Percentiles rank a stretch among this genome's conserved stretches.
phyloP scores from a whole-genome alignment of 2,329 filamentous ascomycete genomes.

The Alternaria postmessia region DNA sequence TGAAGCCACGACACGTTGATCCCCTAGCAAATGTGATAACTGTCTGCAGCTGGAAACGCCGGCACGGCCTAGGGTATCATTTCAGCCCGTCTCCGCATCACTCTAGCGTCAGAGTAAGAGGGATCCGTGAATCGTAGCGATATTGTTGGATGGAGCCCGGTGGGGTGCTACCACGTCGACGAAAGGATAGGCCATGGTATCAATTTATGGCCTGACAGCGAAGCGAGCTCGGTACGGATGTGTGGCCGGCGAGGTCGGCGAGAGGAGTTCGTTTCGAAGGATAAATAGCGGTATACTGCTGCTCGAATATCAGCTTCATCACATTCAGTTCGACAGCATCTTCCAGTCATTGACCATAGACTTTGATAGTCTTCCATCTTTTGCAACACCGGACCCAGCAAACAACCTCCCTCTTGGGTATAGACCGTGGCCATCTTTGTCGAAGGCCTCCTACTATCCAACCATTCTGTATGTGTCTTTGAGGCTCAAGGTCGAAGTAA shows the following conservation, averaged over 20 bases:
- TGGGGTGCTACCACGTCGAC: conserved; percentile 54
- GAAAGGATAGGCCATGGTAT: conserved; percentile 49
- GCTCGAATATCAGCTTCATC: conserved; percentile 37
- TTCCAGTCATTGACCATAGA: conserved; percentile 41
- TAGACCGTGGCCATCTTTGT: conserved; percentile 15
- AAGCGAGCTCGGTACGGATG: conserved; percentile 39
- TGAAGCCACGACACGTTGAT: conserved; percentile 55
- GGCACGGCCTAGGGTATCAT: conserved; percentile 56
- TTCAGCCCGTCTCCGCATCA: conserved; percentile 53
- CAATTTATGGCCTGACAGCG: conserved; percentile 47
- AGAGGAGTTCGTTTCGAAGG: conserved; percentile 38
- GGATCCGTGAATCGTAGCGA: conserved; percentile 55
- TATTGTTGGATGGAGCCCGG: conserved; percentile 54
- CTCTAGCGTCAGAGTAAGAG: conserved; percentile 55
- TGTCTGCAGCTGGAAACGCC: conserved; percentile 54
- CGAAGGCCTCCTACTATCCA: conserved; percentile 38
- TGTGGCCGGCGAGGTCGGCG: conserved; percentile 33
- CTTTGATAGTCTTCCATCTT: conserved; percentile 36
- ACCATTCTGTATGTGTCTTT: conserved; percentile 43
- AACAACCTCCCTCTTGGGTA: conserved; percentile 31
- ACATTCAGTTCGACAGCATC: conserved; percentile 37
- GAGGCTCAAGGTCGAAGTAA: conserved; percentile 30
- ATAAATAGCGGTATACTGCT: conserved; percentile 52
- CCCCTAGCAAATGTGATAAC: conserved; percentile 53
- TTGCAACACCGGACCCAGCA: conserved; percentile 40